Conservation (phyloP, 1,139 yeast species). For the Yamadazyma conglobata region DNA sequence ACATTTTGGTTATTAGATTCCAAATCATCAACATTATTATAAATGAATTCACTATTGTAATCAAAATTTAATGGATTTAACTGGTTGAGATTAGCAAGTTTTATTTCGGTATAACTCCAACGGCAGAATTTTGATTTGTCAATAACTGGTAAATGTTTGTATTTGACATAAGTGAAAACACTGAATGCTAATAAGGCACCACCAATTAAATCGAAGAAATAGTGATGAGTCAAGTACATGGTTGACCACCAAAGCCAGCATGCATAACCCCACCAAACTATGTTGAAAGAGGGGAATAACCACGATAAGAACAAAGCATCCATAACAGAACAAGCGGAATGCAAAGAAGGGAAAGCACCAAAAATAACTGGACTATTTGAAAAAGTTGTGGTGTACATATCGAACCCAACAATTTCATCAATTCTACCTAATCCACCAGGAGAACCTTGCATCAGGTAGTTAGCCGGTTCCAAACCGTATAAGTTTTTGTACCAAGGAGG, state of each 20-base stretch:
- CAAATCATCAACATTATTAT: slow-evolving; percentile 10
- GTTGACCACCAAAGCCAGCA: slow-evolving; percentile 98
- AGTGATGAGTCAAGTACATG: slow-evolving; percentile 95
- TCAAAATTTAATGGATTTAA: slow-evolving; percentile 32
- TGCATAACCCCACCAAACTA: slow-evolving; percentile 70
- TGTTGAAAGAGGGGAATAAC: slow-evolving; percentile 67
- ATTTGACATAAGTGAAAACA: slow-evolving; percentile 71
- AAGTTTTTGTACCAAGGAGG: slow-evolving; percentile 96
- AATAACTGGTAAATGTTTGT: slow-evolving; percentile 68
- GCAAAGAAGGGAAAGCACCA: slow-evolving; percentile 97
- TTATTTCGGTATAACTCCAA: slow-evolving; percentile 65
- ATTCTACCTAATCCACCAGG: slow-evolving; percentile 96
- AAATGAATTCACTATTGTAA: slow-evolving; percentile 13
- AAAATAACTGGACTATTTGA: slow-evolving; percentile 88
- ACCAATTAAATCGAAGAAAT: slow-evolving; percentile 86
- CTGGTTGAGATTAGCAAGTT: slow-evolving; percentile 23
- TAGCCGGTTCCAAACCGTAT: slow-evolving; percentile 86
- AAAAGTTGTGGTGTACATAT: slow-evolving; percentile 84
- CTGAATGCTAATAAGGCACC: slow-evolving; percentile 77
- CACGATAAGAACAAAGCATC: slow-evolving; percentile 83
- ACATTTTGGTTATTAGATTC: slow-evolving; percentile 5
- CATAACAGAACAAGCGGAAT: slow-evolving; percentile 91
- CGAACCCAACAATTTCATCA: slow-evolving; percentile 75
- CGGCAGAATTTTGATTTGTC: slow-evolving; percentile 68
- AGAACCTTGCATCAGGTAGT: slow-evolving; percentile 87